Evolutionary conservation across 2,329 filamentous ascomycete species (phyloP).

Genomic region (Pestalotiopsis sp.): DNA sequence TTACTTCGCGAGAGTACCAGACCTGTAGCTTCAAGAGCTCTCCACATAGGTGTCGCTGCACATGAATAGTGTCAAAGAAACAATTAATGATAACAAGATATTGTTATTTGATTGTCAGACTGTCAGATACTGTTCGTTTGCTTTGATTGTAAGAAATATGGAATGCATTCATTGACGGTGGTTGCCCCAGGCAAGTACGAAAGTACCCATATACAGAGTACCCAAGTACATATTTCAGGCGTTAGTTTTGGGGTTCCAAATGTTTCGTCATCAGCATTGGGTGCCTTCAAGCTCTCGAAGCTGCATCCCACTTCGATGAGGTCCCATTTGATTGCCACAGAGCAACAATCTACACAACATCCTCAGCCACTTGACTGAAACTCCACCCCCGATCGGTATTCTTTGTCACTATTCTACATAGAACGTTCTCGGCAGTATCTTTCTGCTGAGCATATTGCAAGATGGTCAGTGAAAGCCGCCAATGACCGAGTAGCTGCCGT

Average conservation of each 20-base stretch:
- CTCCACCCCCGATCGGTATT: not conserved
- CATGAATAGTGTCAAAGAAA: no score
- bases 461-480: conserved; percentile 22
- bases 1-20: no score
- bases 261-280: conserved; percentile 16
- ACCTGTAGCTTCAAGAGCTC: no score
- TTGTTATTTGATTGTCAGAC: no score
- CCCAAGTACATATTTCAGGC: not conserved
- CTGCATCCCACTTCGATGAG: conserved; percentile 10
- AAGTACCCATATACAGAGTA: not conserved
- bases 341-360: not conserved
- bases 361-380: not conserved
- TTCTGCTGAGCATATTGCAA: not conserved
- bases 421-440: not conserved
- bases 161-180: no score
- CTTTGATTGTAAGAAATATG: no score
- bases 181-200: not conserved
- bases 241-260: not conserved
- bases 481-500: not conserved
- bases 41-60: no score
- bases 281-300: conserved; percentile 11
- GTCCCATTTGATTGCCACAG: not conserved
- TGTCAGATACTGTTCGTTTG: no score
- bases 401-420: not conserved
- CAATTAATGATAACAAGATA: no score